These are phyloP conservation scores for Eucalyptus leucophloia DNA, from an alignment of 345 rosid species.

Conservation along the genomic window DNA sequence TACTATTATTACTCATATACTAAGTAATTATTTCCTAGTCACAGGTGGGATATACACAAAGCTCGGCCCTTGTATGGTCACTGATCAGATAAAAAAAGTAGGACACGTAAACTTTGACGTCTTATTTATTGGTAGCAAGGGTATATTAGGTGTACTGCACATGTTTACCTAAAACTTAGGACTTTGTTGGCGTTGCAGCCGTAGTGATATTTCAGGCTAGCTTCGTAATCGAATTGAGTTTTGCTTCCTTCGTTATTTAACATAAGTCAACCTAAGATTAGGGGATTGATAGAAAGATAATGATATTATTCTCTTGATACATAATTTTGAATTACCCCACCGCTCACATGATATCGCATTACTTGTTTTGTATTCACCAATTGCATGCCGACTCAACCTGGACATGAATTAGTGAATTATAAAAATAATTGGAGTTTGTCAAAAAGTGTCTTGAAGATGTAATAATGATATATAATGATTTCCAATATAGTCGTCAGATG, in stretches of 20 bases:
- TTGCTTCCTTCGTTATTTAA: not conserved
- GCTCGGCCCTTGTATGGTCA: not conserved
- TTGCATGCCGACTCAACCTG: not conserved
- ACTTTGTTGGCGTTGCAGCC: not conserved
- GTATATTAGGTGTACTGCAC: not conserved
- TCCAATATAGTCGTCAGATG: not conserved
- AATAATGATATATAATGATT: not conserved
- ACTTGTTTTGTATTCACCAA: not conserved
- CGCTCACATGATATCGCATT: not conserved
- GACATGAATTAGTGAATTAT: not conserved
- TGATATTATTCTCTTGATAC: not conserved
- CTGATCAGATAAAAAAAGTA: fast-evolving
- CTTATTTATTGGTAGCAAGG: not conserved
- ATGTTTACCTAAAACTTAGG: not conserved
- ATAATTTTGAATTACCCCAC: not conserved
- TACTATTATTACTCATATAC: not conserved
- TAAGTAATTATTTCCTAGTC: not conserved
- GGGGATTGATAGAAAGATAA: not conserved
- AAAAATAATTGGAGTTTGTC: not conserved
- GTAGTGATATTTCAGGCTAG: not conserved
- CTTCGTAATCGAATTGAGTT: not conserved
- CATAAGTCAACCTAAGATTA: not conserved
- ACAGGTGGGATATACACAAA: not conserved
- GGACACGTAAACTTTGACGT: not conserved
- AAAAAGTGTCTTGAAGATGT: fast-evolving